phyloP scores from a whole-genome alignment of 1,284 basidiomycete genomes.

The Pseudomicrostroma phylloplanum region DNA sequence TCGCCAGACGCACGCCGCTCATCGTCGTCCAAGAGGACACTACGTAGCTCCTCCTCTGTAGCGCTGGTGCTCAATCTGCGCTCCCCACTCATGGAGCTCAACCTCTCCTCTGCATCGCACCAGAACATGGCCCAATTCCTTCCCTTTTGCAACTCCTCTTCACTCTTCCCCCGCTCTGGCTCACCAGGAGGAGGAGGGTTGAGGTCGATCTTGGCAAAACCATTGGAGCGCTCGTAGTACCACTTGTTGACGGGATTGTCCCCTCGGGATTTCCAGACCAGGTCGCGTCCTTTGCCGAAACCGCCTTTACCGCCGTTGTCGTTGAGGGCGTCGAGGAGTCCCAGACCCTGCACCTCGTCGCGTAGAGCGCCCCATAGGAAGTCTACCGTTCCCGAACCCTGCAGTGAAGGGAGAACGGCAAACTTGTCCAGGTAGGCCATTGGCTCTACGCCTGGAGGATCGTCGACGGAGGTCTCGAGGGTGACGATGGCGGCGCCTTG shows the following conservation, averaged over 20 bases:
- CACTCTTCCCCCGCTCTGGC: conserved; percentile 8
- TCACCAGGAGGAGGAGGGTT: conserved; percentile 14
- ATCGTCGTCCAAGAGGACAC: conserved; percentile 6
- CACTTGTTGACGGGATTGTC: conserved; percentile 98
- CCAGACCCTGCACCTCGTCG: conserved; percentile 95
- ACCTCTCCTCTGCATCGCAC: conserved; percentile 87
- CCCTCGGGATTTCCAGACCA: conserved; percentile 87
- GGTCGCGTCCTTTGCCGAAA: conserved; percentile 78
- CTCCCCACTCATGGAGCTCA: conserved; percentile 37
- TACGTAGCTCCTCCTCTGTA: conserved; percentile 15
- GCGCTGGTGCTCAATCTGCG: conserved; percentile 22
- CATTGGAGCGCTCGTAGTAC: conserved; percentile 95
- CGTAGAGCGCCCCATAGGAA: conserved; percentile 98
- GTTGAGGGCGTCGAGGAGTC: conserved; percentile 86
- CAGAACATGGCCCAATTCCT: conserved; percentile 81
- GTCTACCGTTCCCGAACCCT: conserved; percentile 97
- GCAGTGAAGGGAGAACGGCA: conserved; percentile 84
- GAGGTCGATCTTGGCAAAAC: conserved; percentile 67
- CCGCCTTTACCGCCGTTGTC: conserved; percentile 79
- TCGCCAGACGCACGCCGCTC: conserved; percentile 8
- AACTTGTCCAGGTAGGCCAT: conserved; percentile 98
- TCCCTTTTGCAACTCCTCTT: conserved; percentile 53
- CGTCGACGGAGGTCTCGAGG: conserved; percentile 58
- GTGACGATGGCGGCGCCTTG: conserved; percentile 92
- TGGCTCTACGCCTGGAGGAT: conserved; percentile 29